Evolutionary conservation across 768 basidiomycete genomes (phyloP).

Genomic region (Coprinopsis strossmayeri): DNA sequence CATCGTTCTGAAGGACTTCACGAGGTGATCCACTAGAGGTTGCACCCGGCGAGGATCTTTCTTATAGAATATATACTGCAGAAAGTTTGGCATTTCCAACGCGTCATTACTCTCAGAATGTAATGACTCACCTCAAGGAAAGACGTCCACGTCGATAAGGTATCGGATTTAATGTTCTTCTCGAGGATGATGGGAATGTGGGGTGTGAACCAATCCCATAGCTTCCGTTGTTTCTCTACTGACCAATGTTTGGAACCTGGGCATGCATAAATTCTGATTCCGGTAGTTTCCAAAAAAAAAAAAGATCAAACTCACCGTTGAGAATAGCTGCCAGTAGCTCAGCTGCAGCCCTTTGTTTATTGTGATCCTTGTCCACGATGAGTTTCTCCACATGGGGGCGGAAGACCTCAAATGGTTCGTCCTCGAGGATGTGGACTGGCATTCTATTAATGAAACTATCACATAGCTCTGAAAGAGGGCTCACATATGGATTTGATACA

Average conservation of each 20-base stretch:
- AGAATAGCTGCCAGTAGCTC: slow-evolving; percentile 76
- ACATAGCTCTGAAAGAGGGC: slow-evolving; percentile 15
- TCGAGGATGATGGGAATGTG: slow-evolving; percentile 58
- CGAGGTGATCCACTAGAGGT: slow-evolving; percentile 68
- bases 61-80: slow-evolving; percentile 67
- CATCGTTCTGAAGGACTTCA: slow-evolving; percentile 53
- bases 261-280: too few relatives aligned
- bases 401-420: slow-evolving; percentile 58
- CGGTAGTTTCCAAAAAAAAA: too few relatives aligned
- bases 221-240: slow-evolving; percentile 48
- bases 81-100: slow-evolving; percentile 7
- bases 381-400: slow-evolving; percentile 56
- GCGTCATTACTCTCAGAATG: too few relatives aligned
- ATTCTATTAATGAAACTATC: background rate
- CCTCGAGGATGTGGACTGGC: slow-evolving; percentile 72
- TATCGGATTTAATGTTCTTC: slow-evolving; percentile 77
- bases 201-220: slow-evolving; percentile 82
- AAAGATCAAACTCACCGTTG: slow-evolving; percentile 35
- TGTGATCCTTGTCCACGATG: slow-evolving; percentile 66
- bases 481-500: slow-evolving; percentile 72
- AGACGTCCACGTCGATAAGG: slow-evolving; percentile 70
- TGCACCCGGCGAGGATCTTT: slow-evolving; percentile 82
- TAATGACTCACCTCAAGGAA: slow-evolving; percentile 67
- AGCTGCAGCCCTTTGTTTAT: slow-evolving; percentile 84
- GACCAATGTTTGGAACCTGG: slow-evolving; percentile 92